Evolutionary conservation across 257 asterid species (phyloP).

Genomic region (Perilla frutescens): DNA sequence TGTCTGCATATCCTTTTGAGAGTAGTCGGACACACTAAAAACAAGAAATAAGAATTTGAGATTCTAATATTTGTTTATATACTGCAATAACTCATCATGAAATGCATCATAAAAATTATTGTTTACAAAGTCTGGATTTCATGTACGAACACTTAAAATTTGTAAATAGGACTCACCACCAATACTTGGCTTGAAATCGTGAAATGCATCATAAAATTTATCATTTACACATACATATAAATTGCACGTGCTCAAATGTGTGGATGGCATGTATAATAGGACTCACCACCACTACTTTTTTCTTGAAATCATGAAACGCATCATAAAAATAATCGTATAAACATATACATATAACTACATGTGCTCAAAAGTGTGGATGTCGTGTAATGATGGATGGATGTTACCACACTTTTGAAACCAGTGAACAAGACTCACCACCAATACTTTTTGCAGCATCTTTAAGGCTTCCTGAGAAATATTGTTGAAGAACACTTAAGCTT

Average conservation of each 20-base stretch:
- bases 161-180: slow-evolving; percentile 65
- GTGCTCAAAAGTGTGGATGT: not conserved
- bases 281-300: slow-evolving; percentile 69
- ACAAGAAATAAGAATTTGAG: slow-evolving; percentile 11
- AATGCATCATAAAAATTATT: too few species aligned
- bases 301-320: not conserved
- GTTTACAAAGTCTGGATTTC: not conserved
- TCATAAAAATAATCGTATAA: too few species aligned
- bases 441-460: slow-evolving; percentile 94
- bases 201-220: not conserved
- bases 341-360: not conserved
- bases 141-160: not conserved
- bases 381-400: slow-evolving; percentile 5
- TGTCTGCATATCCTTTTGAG: slow-evolving; percentile 89
- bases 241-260: not conserved
- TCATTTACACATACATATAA: not conserved
- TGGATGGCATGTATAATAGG: not conserved
- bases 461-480: slow-evolving; percentile 88
- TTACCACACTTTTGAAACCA: slow-evolving; percentile 9
- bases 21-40: slow-evolving; percentile 89
- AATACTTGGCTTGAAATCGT: slow-evolving; percentile 48
- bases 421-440: slow-evolving; percentile 71
- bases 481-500: slow-evolving; percentile 81
- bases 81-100: too few species aligned
- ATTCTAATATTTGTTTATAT: not conserved